A percentile compares a stretch with the other conserved stretches of the same genome.
Conservation (phyloP, 2,329 filamentous ascomycete species). For the Xylariaceae sp. region DNA sequence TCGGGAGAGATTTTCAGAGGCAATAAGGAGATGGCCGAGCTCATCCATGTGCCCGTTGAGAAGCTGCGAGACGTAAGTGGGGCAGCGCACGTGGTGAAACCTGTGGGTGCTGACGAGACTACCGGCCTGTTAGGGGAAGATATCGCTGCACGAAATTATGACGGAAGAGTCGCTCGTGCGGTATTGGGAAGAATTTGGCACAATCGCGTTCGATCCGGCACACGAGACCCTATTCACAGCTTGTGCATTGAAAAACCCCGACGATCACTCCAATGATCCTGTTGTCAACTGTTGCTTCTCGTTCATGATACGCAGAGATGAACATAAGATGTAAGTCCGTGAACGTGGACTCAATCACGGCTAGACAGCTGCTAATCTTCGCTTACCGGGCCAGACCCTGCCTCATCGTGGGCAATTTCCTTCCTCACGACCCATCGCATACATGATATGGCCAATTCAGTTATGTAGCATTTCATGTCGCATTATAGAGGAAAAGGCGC, state of each 20-base stretch:
- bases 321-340: conserved; percentile 81
- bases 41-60: conserved; percentile 90
- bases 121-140: conserved; percentile 62
- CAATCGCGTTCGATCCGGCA: conserved; percentile 88
- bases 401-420: conserved; percentile 92
- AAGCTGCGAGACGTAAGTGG: conserved; percentile 76
- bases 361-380: conserved; percentile 29
- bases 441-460: conserved; percentile 18
- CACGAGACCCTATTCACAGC: conserved; percentile 95
- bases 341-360: background rate
- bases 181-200: conserved; percentile 99
- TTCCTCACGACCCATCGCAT: conserved; percentile 69
- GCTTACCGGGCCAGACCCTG: conserved; percentile 59
- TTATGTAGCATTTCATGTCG: background rate
- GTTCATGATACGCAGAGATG: conserved; percentile 90
- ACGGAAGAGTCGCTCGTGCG: conserved; percentile 91
- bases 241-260: conserved; percentile 82
- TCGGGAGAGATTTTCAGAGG: conserved; percentile 96
- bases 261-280: conserved; percentile 60
- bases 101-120: conserved; percentile 8
- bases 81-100: background rate
- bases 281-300: conserved; percentile 94
- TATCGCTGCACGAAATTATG: conserved; percentile 91
- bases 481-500: too few relatives aligned
- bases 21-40: conserved; percentile 97